Conservation (phyloP, 148 eudicot species). For the Drosera capensis region DNA sequence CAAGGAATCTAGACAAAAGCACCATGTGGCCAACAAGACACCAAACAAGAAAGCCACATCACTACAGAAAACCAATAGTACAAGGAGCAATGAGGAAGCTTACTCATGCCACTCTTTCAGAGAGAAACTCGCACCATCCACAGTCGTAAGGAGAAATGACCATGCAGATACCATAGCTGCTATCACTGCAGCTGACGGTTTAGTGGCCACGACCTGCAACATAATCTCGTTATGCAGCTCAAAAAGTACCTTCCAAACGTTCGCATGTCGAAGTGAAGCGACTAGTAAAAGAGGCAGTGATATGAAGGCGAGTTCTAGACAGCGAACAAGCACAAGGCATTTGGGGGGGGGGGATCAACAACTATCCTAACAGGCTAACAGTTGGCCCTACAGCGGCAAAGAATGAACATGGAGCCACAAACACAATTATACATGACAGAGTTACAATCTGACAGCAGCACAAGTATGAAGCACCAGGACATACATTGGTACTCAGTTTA, state of each 20-base stretch:
- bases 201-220: constrained; percentile 55
- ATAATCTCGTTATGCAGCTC: too few relatives aligned
- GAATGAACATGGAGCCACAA: too few relatives aligned
- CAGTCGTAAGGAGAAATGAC: constrained; percentile 80
- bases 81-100: constrained; percentile 16
- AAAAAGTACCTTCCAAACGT: too few relatives aligned
- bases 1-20: too few relatives aligned
- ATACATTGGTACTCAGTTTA: constrained; percentile 70
- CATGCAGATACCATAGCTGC: constrained; percentile 77
- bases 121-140: constrained; percentile 36
- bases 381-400: too few relatives aligned
- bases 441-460: not conserved
- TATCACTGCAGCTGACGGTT: constrained; percentile 52
- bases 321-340: not conserved
- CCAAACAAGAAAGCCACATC: too few relatives aligned
- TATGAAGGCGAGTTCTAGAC: not conserved
- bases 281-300: not conserved
- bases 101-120: constrained; percentile 74
- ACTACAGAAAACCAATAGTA: too few relatives aligned
- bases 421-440: not conserved
- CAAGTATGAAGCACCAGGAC: constrained; percentile 7
- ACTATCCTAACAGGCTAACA: too few relatives aligned
- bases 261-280: too few relatives aligned
- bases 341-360: too few relatives aligned
- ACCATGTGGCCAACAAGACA: too few relatives aligned